Evolutionary conservation across 352 stramenopile species (phyloP).

Genomic region (Globisporangium sylvaticum): DNA sequence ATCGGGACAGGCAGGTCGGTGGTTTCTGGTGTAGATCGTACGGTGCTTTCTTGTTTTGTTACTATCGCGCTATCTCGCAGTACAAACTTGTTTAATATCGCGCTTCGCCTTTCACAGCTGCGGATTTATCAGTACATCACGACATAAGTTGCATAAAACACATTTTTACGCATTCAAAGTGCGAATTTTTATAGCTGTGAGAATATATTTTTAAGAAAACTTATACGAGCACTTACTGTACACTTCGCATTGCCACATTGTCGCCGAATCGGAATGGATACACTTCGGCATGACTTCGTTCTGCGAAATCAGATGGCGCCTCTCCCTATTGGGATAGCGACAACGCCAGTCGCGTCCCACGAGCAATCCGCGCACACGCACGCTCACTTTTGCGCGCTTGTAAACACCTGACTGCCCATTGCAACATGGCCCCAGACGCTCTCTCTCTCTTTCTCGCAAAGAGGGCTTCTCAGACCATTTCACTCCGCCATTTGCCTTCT

Average conservation of each 20-base stretch:
- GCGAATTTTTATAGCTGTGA: background rate
- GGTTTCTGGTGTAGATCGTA: background rate
- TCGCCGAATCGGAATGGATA: background rate
- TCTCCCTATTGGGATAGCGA: background rate
- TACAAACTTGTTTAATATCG: no score
- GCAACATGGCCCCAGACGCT: background rate
- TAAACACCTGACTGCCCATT: background rate
- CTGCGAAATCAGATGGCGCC: background rate
- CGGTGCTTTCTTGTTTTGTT: background rate
- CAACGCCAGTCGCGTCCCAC: background rate
- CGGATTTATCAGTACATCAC: background rate
- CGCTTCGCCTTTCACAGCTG: background rate
- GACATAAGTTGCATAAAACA: background rate
- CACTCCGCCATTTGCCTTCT: constrained; percentile 1
- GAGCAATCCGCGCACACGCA: constrained; percentile 7
- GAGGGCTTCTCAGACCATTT: no score
- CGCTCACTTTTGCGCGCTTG: background rate
- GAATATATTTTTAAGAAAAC: background rate
- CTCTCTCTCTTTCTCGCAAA: no score
- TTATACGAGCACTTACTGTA: background rate
- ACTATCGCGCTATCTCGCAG: no score
- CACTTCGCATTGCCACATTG: background rate
- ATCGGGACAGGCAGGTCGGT: background rate
- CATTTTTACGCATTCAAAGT: background rate
- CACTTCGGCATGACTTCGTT: constrained; percentile 4